Conservation (phyloP, 2,329 filamentous ascomycete species). For the Phaeosphaeriaceae sp. region DNA sequence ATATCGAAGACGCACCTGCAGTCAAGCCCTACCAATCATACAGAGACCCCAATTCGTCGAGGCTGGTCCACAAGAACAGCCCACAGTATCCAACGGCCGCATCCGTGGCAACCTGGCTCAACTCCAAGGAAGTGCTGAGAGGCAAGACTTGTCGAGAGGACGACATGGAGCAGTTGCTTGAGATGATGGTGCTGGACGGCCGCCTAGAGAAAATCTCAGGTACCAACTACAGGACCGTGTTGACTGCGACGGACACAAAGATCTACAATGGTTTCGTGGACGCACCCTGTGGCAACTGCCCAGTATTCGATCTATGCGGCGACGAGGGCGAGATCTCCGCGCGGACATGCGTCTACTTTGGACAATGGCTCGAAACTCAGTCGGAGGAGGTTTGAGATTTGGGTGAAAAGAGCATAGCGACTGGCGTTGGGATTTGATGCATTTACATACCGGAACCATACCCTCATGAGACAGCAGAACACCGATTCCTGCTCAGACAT, state of each 20-base stretch:
- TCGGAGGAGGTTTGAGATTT: conserved; percentile 32
- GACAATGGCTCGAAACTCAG: conserved; percentile 72
- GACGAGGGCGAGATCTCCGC: conserved; percentile 91
- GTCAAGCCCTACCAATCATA: conserved; percentile 34
- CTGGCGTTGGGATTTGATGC: conserved; percentile 28
- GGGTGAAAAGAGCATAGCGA: conserved; percentile 29
- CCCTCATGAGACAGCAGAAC: not conserved
- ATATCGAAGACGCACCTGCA: conserved; percentile 44
- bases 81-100: conserved; percentile 80
- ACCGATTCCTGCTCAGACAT: not conserved
- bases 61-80: conserved; percentile 68
- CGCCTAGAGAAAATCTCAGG: conserved; percentile 72
- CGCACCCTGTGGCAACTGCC: conserved; percentile 88
- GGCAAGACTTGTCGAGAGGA: conserved; percentile 70
- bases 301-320: conserved; percentile 90
- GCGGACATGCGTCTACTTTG: conserved; percentile 89
- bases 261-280: conserved; percentile 82
- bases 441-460: conserved; percentile 10
- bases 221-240: conserved; percentile 58
- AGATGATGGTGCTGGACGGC: conserved; percentile 89
- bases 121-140: conserved; percentile 72
- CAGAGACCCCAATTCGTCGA: conserved; percentile 27
- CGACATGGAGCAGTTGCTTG: conserved; percentile 84
- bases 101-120: conserved; percentile 79
- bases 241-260: conserved; percentile 51